These are phyloP conservation scores for Zygoascus bituminiphila DNA, from an alignment of 805 yeast genomes.

Conservation along the genomic window DNA sequence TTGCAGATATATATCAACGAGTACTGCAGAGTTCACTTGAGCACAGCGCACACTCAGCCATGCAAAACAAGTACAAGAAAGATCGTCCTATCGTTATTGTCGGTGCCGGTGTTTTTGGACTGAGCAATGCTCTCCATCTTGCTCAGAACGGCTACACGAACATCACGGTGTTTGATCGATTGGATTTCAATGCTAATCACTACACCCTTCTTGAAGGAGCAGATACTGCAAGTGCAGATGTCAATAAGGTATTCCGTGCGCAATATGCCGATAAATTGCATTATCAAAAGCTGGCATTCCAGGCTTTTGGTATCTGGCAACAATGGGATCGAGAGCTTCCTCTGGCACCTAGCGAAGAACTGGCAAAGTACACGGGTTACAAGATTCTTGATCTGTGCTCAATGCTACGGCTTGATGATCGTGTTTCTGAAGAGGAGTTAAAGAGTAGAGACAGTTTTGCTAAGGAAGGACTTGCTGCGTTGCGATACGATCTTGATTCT, in stretches of 20 bases:
- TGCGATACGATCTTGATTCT: neutral
- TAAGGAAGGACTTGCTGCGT: constrained; percentile 2
- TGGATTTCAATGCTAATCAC: constrained; percentile 1
- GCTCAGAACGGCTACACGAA: constrained; percentile 5
- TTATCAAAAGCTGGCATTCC: constrained; percentile 9
- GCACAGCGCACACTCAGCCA: too few species aligned
- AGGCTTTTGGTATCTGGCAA: constrained; percentile 6
- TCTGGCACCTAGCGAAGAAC: constrained; percentile 1
- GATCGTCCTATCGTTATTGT: constrained; percentile 11
- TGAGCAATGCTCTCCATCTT: constrained; percentile 9
- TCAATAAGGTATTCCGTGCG: constrained; percentile 10
- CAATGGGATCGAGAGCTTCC: constrained; percentile 4
- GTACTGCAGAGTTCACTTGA: too few species aligned
- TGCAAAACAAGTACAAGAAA: constrained; percentile 1
- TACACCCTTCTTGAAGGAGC: constrained; percentile 6
- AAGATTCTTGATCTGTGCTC: neutral
- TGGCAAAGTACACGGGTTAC: neutral
- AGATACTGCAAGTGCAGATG: constrained; percentile 10
- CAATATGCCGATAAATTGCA: constrained; percentile 9
- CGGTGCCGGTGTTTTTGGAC: constrained; percentile 18
- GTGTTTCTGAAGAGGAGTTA: neutral
- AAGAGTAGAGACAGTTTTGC: constrained; percentile 1
- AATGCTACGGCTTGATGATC: constrained; percentile 2
- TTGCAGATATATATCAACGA: too few species aligned
- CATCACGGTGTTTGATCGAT: constrained; percentile 8